These are phyloP conservation scores for Yamadazyma phyllophila DNA, from an alignment of 805 yeast species.

Conservation along the genomic window DNA sequence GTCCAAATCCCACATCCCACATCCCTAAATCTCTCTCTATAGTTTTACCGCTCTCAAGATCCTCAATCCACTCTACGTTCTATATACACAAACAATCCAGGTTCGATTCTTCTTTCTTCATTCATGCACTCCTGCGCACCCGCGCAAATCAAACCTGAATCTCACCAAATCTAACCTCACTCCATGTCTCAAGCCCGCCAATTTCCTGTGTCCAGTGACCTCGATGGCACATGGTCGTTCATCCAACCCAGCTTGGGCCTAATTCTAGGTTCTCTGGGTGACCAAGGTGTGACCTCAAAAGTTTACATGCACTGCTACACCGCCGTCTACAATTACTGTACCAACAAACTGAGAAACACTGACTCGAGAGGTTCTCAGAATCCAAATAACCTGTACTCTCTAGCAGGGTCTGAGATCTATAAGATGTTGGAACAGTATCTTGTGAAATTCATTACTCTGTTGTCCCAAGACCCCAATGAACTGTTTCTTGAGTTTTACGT, in stretches of 20 bases:
- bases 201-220: constrained; percentile 58
- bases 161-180: constrained; percentile 1
- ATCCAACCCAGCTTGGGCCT: constrained; percentile 74
- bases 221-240: constrained; percentile 71
- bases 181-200: constrained; percentile 2
- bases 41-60: too few species aligned
- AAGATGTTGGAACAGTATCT: constrained; percentile 67
- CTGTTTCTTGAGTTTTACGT: constrained; percentile 80
- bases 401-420: constrained; percentile 91
- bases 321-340: constrained; percentile 90
- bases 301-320: constrained; percentile 91
- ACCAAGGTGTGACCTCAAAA: constrained; percentile 60
- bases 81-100: too few species aligned
- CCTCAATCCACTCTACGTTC: too few species aligned
- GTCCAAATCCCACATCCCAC: too few species aligned
- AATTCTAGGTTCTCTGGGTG: constrained; percentile 67
- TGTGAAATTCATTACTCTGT: constrained; percentile 51
- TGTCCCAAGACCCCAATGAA: constrained; percentile 56
- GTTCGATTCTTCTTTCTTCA: too few species aligned
- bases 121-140: too few species aligned
- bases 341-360: constrained; percentile 59
- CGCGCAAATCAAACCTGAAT: neutral
- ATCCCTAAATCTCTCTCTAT: too few species aligned
- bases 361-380: constrained; percentile 1
- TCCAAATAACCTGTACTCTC: constrained; percentile 33